Conservation (phyloP, 2,329 filamentous ascomycete species). For the Calcarisporium arbuscula region DNA sequence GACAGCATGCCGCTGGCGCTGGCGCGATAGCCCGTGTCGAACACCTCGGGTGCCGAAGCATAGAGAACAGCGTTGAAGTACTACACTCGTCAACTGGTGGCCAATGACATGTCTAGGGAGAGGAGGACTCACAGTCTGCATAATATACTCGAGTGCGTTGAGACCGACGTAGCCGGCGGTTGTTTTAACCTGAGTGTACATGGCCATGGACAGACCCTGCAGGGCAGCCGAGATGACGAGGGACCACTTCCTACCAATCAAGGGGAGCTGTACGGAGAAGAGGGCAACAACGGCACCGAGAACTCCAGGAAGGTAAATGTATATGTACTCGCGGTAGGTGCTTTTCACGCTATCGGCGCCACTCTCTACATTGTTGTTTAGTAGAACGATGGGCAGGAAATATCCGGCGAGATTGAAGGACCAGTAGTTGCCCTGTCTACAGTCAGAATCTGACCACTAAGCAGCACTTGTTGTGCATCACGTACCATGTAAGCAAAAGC, state of each 20-base stretch:
- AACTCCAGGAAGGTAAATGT: constrained; percentile 47
- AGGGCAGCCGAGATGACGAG: constrained; percentile 36
- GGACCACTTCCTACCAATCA: constrained; percentile 35
- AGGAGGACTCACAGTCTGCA: constrained; percentile 38
- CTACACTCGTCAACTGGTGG: too few relatives aligned
- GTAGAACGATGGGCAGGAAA: constrained; percentile 41
- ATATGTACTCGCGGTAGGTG: constrained; percentile 48
- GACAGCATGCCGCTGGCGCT: too few relatives aligned
- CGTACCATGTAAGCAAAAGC: too few relatives aligned
- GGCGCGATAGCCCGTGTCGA: too few relatives aligned
- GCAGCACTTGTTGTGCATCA: too few relatives aligned
- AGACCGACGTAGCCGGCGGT: constrained; percentile 30
- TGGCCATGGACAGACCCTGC: constrained; percentile 39
- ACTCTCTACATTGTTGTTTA: constrained; percentile 45
- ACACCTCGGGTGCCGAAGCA: neutral
- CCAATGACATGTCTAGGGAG: too few relatives aligned
- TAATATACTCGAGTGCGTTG: constrained; percentile 37
- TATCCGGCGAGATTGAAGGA: constrained; percentile 16
- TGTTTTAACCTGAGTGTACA: constrained; percentile 35
- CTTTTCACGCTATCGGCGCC: constrained; percentile 33
- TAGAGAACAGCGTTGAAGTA: neutral
- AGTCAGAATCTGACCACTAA: too few relatives aligned
- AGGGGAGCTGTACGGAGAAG: constrained; percentile 30
- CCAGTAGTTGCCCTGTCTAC: too few relatives aligned
- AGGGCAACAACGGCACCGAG: constrained; percentile 43